Percentiles rank a stretch among this genome's conserved stretches.
Evolutionary conservation across 129 eudicot genomes (phyloP).

Genomic region (Apium graveolens): DNA sequence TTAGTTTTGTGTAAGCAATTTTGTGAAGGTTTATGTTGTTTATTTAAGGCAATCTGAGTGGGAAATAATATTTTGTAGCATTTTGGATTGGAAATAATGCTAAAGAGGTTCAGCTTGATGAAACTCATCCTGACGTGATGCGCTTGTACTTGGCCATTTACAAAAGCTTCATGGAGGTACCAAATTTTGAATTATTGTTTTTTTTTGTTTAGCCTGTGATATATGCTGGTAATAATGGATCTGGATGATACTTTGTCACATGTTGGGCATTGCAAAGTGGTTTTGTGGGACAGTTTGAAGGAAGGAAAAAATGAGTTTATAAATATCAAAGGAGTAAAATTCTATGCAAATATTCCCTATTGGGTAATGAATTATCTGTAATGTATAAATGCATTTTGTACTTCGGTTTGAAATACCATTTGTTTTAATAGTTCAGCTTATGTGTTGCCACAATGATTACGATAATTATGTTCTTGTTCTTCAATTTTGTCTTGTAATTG

Average conservation of each 20-base stretch:
- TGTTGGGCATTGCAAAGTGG: not conserved
- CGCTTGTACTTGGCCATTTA: slow-evolving; percentile 60
- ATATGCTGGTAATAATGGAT: not conserved
- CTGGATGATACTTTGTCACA: not conserved
- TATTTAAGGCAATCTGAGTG: slow-evolving; percentile 4
- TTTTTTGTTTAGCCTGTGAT: not conserved
- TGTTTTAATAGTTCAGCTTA: not conserved
- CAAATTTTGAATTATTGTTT: not conserved
- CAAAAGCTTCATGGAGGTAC: slow-evolving; percentile 97
- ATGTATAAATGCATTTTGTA: not conserved
- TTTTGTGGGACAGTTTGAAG: not conserved
- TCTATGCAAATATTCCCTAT: not conserved
- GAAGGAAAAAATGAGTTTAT: not conserved
- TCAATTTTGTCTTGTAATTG: not conserved
- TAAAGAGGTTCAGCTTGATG: slow-evolving; percentile 69
- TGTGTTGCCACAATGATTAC: not conserved
- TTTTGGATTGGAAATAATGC: slow-evolving; percentile 82
- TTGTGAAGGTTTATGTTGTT: not conserved
- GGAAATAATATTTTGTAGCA: slow-evolving; percentile 36
- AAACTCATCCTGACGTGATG: slow-evolving; percentile 64
- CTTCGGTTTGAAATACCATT: not conserved
- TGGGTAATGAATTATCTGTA: not conserved
- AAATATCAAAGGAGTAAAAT: not conserved
- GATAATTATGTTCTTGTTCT: not conserved
- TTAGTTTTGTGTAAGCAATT: not conserved